Conservation (phyloP, 2,329 filamentous ascomycete species). For the Trichoderma brevicompactum region DNA sequence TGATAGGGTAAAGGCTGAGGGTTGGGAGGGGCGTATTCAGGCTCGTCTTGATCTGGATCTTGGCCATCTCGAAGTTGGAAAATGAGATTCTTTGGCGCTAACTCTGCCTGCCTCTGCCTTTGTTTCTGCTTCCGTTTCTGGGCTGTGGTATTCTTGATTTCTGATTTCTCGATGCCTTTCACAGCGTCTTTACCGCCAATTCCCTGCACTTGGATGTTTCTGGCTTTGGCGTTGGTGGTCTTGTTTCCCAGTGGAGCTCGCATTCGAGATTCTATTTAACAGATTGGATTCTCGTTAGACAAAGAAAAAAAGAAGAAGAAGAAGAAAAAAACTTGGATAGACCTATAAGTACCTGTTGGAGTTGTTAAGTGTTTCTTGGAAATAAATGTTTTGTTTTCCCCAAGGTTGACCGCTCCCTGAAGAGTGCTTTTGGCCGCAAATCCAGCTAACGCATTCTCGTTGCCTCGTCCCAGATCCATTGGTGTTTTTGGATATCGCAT, state of each 20-base stretch:
- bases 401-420: conserved; percentile 61
- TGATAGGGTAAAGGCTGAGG: conserved; percentile 68
- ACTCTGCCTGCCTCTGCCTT: conserved; percentile 56
- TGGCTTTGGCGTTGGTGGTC: conserved; percentile 91
- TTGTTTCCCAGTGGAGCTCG: conserved; percentile 90
- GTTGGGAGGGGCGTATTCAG: conserved; percentile 87
- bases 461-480: conserved; percentile 74
- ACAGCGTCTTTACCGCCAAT: conserved; percentile 64
- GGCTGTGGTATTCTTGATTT: conserved; percentile 61
- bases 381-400: conserved; percentile 52
- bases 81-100: conserved; percentile 64
- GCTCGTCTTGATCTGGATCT: conserved; percentile 64
- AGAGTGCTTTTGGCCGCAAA: conserved; percentile 50
- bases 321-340: neutral
- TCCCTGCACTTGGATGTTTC: conserved; percentile 68
- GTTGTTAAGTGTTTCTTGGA: conserved; percentile 69
- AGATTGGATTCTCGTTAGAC: conserved; percentile 26
- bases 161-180: conserved; percentile 65
- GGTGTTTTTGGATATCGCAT: conserved; percentile 80
- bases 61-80: conserved; percentile 60
- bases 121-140: conserved; percentile 66
- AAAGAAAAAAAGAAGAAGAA: no score
- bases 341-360: conserved; percentile 69
- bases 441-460: conserved; percentile 71
- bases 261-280: conserved; percentile 50